Evolutionary conservation across 2,329 filamentous ascomycete species (phyloP).

Genomic region (Cladophialophora exuberans): DNA sequence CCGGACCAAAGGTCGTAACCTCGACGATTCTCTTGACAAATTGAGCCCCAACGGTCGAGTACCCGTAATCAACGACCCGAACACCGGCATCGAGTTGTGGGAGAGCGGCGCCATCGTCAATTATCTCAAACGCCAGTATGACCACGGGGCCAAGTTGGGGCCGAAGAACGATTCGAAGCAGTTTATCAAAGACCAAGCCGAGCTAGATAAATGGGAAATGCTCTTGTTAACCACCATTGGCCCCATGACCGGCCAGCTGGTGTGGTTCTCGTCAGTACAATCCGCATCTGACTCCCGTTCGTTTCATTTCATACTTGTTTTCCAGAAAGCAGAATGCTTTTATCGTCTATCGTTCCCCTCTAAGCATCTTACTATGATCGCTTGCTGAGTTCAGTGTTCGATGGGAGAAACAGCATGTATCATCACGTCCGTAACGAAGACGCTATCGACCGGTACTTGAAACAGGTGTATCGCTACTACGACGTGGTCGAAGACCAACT

Average conservation of each 20-base stretch:
- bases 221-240: slow-evolving; percentile 46
- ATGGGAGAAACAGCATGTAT: slow-evolving; percentile 39
- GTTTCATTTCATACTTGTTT: background rate
- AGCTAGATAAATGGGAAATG: slow-evolving; percentile 52
- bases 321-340: background rate
- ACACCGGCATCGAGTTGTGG: slow-evolving; percentile 45
- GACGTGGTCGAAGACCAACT: slow-evolving; percentile 47
- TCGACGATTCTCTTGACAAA: background rate
- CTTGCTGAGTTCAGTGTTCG: no score
- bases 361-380: background rate
- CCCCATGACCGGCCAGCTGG: slow-evolving; percentile 46
- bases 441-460: slow-evolving; percentile 44
- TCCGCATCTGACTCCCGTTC: no score
- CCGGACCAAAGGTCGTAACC: slow-evolving; percentile 35
- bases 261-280: slow-evolving; percentile 47
- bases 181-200: slow-evolving; percentile 37
- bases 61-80: slow-evolving; percentile 51
- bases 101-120: slow-evolving; percentile 45
- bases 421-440: slow-evolving; percentile 44
- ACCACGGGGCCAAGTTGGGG: slow-evolving; percentile 42
- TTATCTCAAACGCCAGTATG: slow-evolving; percentile 45
- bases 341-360: background rate
- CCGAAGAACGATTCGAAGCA: slow-evolving; percentile 41
- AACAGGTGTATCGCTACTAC: slow-evolving; percentile 46
- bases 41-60: slow-evolving; percentile 34